phyloP scores from a whole-genome alignment of 2,329 filamentous ascomycete species.

The Knufia fluminis region DNA sequence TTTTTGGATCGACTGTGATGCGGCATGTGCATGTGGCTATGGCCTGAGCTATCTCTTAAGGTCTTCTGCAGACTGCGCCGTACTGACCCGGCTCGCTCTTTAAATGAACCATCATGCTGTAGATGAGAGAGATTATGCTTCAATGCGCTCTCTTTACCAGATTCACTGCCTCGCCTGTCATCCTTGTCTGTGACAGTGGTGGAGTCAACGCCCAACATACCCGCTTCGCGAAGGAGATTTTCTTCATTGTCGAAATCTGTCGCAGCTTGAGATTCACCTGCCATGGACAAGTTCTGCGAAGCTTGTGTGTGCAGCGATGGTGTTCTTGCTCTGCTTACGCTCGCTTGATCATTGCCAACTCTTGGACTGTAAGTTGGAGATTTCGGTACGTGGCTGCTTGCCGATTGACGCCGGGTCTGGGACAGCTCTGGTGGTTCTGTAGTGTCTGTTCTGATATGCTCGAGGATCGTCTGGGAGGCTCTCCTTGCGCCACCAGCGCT shows the following conservation, averaged over 20 bases:
- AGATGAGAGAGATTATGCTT: conserved; percentile 33
- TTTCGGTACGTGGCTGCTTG: neutral
- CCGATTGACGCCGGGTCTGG: neutral
- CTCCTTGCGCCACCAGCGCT: neutral
- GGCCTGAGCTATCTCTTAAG: conserved; percentile 65
- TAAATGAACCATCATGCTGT: conserved; percentile 32
- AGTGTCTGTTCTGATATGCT: conserved; percentile 20
- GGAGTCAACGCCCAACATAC: conserved; percentile 47
- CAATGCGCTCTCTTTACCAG: conserved; percentile 30
- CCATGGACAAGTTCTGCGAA: conserved; percentile 22
- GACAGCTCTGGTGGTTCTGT: conserved; percentile 1
- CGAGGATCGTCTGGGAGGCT: conserved; percentile 8
- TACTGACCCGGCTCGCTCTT: conserved; percentile 56
- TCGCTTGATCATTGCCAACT: neutral
- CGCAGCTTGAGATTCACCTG: neutral
- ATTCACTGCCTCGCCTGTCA: conserved; percentile 34
- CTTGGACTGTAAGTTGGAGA: conserved; percentile 1
- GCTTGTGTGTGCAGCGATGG: conserved; percentile 22
- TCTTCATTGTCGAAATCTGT: conserved; percentile 50
- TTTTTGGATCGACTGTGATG: conserved; percentile 60
- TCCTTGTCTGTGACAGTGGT: conserved; percentile 25
- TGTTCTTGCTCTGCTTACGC: neutral
- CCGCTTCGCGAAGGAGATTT: conserved; percentile 57
- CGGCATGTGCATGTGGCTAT: conserved; percentile 52
- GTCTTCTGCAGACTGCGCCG: conserved; percentile 84